phyloP scores from a whole-genome alignment of 1,139 yeast species.

The Pichia cactophila region DNA sequence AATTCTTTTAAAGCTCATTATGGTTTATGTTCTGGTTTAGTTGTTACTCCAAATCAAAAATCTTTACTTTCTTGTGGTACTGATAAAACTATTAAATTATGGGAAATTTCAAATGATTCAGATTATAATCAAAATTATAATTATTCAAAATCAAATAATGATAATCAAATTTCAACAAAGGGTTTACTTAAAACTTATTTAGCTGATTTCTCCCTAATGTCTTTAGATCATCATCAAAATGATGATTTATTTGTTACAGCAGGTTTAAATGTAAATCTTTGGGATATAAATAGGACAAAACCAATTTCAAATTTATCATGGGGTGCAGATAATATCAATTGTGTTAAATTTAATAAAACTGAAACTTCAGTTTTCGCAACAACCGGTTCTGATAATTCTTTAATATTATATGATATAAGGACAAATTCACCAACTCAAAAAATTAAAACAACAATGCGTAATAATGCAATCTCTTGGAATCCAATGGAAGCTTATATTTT shows the following conservation, averaged over 20 bases:
- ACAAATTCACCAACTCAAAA: conserved; percentile 93
- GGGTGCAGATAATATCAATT: conserved; percentile 89
- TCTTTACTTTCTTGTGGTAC: conserved; percentile 76
- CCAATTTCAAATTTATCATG: conserved; percentile 76
- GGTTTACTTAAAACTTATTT: conserved; percentile 70
- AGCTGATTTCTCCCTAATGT: conserved; percentile 79
- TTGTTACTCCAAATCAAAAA: conserved; percentile 63
- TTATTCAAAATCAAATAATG: conserved; percentile 26
- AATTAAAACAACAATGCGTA: conserved; percentile 72
- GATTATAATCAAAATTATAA: conserved; percentile 18
- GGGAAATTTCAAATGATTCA: conserved; percentile 53
- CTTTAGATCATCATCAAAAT: conserved; percentile 77
- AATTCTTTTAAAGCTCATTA: conserved; percentile 82
- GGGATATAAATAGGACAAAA: conserved; percentile 80
- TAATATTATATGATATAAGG: conserved; percentile 84
- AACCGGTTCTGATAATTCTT: conserved; percentile 86
- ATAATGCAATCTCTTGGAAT: conserved; percentile 88
- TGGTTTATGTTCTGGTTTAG: conserved; percentile 82
- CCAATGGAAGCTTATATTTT: conserved; percentile 96
- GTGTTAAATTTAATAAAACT: conserved; percentile 82
- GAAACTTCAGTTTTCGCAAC: conserved; percentile 87
- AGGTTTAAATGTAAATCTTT: conserved; percentile 78
- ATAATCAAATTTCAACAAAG: conserved; percentile 18
- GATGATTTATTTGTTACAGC: conserved; percentile 83
- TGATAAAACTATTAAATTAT: conserved; percentile 81